A percentile compares a stretch with the other conserved stretches of the same genome.
Conservation (phyloP, 306 rosid genomes). For the Myrica gale region DNA sequence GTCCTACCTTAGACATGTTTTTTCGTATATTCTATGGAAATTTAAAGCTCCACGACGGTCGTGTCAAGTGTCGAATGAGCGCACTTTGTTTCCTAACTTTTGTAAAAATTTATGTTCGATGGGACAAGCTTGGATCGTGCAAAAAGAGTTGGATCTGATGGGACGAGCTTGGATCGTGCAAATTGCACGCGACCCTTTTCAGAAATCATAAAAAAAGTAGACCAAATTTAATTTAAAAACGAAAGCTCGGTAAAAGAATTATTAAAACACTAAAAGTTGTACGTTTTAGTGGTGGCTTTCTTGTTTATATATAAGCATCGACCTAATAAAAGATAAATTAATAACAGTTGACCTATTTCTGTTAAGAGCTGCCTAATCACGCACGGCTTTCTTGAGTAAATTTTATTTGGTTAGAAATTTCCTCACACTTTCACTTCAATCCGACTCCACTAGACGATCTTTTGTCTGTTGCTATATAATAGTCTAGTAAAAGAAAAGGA, state of each 20-base stretch:
- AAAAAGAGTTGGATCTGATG: no score
- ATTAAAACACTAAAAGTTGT: neutral
- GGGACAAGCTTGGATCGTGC: slow-evolving; percentile 13
- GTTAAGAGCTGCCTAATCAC: neutral
- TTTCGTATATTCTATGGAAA: slow-evolving; percentile 12
- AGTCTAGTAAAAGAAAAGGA: no score
- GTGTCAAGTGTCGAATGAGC: slow-evolving; percentile 10
- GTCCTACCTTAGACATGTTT: slow-evolving; percentile 31
- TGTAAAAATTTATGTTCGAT: slow-evolving; percentile 7
- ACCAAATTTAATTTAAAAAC: neutral
- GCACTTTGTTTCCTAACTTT: slow-evolving; percentile 25
- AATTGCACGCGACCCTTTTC: slow-evolving; percentile 31
- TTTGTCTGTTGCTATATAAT: no score
- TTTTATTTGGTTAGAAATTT: slow-evolving; percentile 17
- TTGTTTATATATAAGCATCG: neutral
- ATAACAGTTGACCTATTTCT: slow-evolving; percentile 23
- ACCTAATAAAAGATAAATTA: neutral
- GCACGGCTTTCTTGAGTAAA: neutral
- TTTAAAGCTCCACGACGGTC: slow-evolving; percentile 12
- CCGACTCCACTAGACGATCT: slow-evolving; percentile 11
- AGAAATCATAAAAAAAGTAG: neutral
- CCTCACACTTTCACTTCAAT: slow-evolving; percentile 24
- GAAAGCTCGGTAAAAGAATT: slow-evolving; percentile 10
- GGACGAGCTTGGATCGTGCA: slow-evolving; percentile 21
- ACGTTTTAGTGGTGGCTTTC: slow-evolving; percentile 15